Base-by-base conservation (phyloP, 2,329 filamentous ascomycete genomes). In the Macrophomina tecta region DNA sequence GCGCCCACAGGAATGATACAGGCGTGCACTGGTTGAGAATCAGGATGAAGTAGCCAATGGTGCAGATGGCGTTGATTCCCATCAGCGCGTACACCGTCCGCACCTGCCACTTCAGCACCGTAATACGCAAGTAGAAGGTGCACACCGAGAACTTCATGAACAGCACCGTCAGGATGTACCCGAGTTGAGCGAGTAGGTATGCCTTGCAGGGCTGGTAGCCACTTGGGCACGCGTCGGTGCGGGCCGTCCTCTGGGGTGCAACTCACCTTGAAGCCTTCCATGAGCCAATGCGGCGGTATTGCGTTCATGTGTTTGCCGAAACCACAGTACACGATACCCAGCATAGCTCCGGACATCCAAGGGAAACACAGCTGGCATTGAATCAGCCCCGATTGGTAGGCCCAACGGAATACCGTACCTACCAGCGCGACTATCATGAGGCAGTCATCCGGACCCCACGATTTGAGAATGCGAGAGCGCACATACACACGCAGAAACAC, bases 11-110 rank as follows among this genome's bases (percentile, higher is more conserved):
- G 23, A 52, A 38, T 9, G 60, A 64, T 2, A 64, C 36, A 3
- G 60, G 60, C 18, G 60, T 38, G 46, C 60, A 64, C 34, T 64
- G 60, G 60, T 51, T 51, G 30, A 64, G 45, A 11, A 64, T 51
- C 5, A 64, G 32, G 46, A 64, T 38, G 45, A 64, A 64, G 60
- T 64, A 64, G 2, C 46, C 60, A 28, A 42, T 52, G 16, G 60
- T 49, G 46, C 53, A 64, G 11, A 64, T 6, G 36, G 28, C n/a
- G 46, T 64, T 64, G 60, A 52, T 45, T 2, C 18, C 60, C 34
- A 52, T 52, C 28, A 64, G 16, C 5, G 40, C 46, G 16, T 51
- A 64, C 1, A 64, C 48, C 12, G 36, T 52, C 60, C 48, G 42
- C 5, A 16, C 46, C 48, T 64, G 60, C 60, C 60, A 64, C 18